Evolutionary conservation across 2,329 filamentous ascomycete species (phyloP), one percentile per base, ranked within the genome.

Genomic region (Phialocephala subalpina): DNA sequence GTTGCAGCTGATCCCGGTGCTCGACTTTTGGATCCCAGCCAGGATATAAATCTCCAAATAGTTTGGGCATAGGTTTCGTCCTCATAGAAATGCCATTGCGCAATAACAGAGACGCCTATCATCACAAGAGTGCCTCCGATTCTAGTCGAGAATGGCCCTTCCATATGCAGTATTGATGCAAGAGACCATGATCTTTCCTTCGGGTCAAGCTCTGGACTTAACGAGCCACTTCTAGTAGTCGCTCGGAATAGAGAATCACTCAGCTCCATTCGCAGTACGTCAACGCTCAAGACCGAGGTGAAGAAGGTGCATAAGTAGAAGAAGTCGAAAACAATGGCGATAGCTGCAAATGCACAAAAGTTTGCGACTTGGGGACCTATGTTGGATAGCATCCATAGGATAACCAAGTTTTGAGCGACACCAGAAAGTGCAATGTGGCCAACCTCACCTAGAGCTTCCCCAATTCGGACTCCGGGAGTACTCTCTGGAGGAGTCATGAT

Each of bases 291-390:
- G 14, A 95, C 91, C 0, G 92, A 88, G 3, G 94, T 82, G 74
- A 95, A 94, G 78, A 94, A 94, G 0, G 92, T 94, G 8, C 92
- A 85, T 25, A 94, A 83, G 73, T 92, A 94, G 73, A 94, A 88
- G 68, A 92, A 91, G 77, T 95, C 92, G 72, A 94, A 90, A 0
- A 91, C 78, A 16, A 93, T 86, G 0, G 92, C 92, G 60, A 94
- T 86, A 2, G 89, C 89, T 2, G 90, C 89, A 76, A 94, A 95
- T 1, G 86, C 86, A 78, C 92, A 94, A 72, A 94, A 94, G 0
- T 89, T 90, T 0, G 88, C 86, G 3, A 94, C 90, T 57, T 90
- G 90, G 0, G 90, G 86, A 4, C 92, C 90, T 8, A 91, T 76
- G 27, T 82, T 84, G 2, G 90, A 91, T n/a, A 93, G 81, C 1